These are phyloP conservation scores for Talaromyces sp. DNA, from an alignment of 2,329 filamentous ascomycete species.

Conservation along the genomic window DNA sequence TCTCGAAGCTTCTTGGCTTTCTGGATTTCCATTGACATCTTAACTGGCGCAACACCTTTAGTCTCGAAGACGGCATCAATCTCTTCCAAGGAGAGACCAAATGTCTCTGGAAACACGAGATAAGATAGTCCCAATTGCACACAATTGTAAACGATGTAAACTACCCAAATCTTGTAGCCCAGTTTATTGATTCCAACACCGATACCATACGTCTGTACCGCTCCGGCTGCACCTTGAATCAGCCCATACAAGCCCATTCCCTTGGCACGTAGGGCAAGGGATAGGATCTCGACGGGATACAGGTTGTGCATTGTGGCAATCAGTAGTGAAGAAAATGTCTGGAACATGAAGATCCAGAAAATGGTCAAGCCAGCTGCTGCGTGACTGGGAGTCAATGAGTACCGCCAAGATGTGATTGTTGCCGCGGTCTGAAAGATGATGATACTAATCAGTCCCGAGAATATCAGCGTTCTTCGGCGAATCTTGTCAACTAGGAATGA, in stretches of 20 bases:
- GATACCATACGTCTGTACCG: slow-evolving; percentile 47
- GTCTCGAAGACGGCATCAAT: slow-evolving; percentile 58
- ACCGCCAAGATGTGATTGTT: slow-evolving; percentile 50
- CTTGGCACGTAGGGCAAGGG: slow-evolving; percentile 44
- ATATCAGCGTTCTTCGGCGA: slow-evolving; percentile 45
- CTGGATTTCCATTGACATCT: slow-evolving; percentile 43
- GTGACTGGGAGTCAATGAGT: slow-evolving; percentile 28
- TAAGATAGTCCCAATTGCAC: slow-evolving; percentile 47
- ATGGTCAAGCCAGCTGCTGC: slow-evolving; percentile 43
- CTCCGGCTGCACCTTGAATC: slow-evolving; percentile 45
- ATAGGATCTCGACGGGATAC: slow-evolving; percentile 46
- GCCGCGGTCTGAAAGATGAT: slow-evolving; percentile 45
- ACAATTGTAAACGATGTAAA: slow-evolving; percentile 51
- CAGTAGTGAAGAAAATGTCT: slow-evolving; percentile 45
- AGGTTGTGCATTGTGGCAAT: slow-evolving; percentile 50
- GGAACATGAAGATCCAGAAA: slow-evolving; percentile 49
- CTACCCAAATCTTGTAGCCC: slow-evolving; percentile 51
- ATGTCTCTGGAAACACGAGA: slow-evolving; percentile 54
- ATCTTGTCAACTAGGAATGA: slow-evolving; percentile 44
- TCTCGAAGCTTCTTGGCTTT: slow-evolving; percentile 37
- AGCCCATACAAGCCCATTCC: slow-evolving; percentile 47
- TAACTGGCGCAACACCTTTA: slow-evolving; percentile 40
- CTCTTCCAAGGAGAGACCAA: slow-evolving; percentile 51
- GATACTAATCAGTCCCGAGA: slow-evolving; percentile 42
- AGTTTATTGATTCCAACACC: slow-evolving; percentile 46